Evolutionary conservation across 2,329 filamentous ascomycete species (phyloP).

Genomic region (Arthrobotrys entomopaga): DNA sequence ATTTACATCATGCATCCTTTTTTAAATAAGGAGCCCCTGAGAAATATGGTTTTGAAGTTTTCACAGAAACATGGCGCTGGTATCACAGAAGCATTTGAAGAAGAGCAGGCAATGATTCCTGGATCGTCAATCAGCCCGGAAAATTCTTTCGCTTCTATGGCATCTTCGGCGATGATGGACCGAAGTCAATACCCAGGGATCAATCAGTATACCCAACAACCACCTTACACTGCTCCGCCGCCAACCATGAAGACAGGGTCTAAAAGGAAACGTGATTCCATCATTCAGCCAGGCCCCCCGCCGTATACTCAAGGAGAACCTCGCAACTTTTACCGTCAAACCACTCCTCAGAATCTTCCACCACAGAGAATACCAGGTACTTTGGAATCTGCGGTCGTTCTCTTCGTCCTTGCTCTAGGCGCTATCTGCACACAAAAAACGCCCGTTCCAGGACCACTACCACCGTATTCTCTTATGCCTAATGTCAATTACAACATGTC

Average conservation of each 20-base stretch:
- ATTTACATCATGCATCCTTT: slow-evolving; percentile 74
- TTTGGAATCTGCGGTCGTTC: slow-evolving; percentile 81
- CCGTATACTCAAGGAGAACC: slow-evolving; percentile 58
- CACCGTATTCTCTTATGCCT: slow-evolving; percentile 63
- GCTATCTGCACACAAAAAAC: slow-evolving; percentile 74
- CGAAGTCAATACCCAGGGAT: slow-evolving; percentile 64
- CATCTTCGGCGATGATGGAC: slow-evolving; percentile 41
- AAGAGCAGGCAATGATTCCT: slow-evolving; percentile 46
- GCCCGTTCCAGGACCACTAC: slow-evolving; percentile 61
- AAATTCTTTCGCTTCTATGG: slow-evolving; percentile 53
- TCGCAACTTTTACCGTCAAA: slow-evolving; percentile 59
- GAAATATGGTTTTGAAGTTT: slow-evolving; percentile 67
- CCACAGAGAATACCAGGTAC: slow-evolving; percentile 65
- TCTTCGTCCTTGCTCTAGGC: slow-evolving; percentile 85
- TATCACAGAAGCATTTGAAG: slow-evolving; percentile 54
- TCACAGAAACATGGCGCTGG: slow-evolving; percentile 65
- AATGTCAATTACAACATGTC: slow-evolving; percentile 26
- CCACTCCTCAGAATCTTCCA: slow-evolving; percentile 64
- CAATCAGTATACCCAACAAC: slow-evolving; percentile 55
- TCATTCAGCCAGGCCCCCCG: slow-evolving; percentile 64
- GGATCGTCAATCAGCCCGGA: slow-evolving; percentile 42
- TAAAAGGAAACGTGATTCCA: slow-evolving; percentile 68
- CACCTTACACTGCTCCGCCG: slow-evolving; percentile 55
- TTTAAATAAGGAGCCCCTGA: slow-evolving; percentile 68
- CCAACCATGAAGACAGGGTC: slow-evolving; percentile 58